Evolutionary conservation across 2,329 filamentous ascomycete species (phyloP).

Genomic region (Cytospora leucostoma): DNA sequence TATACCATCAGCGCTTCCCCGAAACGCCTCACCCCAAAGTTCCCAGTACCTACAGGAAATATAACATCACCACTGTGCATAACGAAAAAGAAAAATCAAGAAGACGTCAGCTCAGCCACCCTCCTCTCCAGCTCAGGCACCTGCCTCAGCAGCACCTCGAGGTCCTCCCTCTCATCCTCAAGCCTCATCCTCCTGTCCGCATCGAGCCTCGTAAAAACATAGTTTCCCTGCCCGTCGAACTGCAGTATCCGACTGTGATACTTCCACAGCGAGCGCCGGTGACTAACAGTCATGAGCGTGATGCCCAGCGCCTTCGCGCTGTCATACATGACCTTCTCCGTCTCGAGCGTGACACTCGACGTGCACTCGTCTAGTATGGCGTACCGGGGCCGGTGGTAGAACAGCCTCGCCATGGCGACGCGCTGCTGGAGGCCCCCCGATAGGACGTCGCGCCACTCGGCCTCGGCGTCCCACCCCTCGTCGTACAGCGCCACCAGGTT

Average conservation of each 20-base stretch:
- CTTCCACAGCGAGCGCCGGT: slow-evolving; percentile 90
- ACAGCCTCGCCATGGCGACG: slow-evolving; percentile 92
- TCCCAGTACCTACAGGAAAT: background rate
- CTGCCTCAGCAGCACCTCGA: slow-evolving; percentile 80
- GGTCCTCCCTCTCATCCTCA: slow-evolving; percentile 95
- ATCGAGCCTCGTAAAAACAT: slow-evolving; percentile 86
- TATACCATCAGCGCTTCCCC: too few relatives aligned
- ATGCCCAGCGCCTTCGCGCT: slow-evolving; percentile 89
- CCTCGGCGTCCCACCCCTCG: slow-evolving; percentile 86
- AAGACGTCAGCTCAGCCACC: slow-evolving; percentile 72
- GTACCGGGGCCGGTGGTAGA: slow-evolving; percentile 90
- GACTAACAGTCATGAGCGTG: slow-evolving; percentile 95
- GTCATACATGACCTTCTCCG: slow-evolving; percentile 96
- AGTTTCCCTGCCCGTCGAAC: slow-evolving; percentile 92
- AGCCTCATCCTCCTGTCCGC: slow-evolving; percentile 81
- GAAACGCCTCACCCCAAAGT: background rate
- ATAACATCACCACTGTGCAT: background rate
- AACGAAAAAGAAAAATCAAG: slow-evolving; percentile 31
- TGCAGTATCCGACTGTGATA: slow-evolving; percentile 94
- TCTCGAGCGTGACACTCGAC: slow-evolving; percentile 89
- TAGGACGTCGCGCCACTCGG: slow-evolving; percentile 94
- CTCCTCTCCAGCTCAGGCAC: slow-evolving; percentile 87
- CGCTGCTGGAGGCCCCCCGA: slow-evolving; percentile 93
- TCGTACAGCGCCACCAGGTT: slow-evolving; percentile 76
- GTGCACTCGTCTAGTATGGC: slow-evolving; percentile 98